A percentile compares a stretch with the other conserved stretches of the same genome.
phyloP scores from a whole-genome alignment of 495 filamentous ascomycete genomes.

The Clavariopsis aquatica region DNA sequence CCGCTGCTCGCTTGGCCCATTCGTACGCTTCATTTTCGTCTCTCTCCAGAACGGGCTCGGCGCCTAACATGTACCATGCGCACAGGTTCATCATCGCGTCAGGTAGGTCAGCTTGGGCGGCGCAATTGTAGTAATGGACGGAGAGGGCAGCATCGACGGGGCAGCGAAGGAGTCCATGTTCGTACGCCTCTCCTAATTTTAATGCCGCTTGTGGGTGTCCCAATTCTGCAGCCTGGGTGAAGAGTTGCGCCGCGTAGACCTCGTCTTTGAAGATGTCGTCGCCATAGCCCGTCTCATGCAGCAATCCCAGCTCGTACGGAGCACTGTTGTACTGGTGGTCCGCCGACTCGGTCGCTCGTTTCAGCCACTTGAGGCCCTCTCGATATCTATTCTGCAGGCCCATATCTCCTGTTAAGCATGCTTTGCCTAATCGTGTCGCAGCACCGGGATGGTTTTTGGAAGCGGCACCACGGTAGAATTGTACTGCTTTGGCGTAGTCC shows the following conservation, averaged over 20 bases:
- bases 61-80: conserved; percentile 97
- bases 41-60: conserved; percentile 87
- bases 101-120: conserved; percentile 78
- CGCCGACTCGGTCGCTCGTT: conserved; percentile 83
- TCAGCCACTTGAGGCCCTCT: conserved; percentile 96
- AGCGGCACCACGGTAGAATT: conserved; percentile 87
- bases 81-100: conserved; percentile 98
- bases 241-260: conserved; percentile 88
- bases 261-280: conserved; percentile 90
- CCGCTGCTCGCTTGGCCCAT: conserved; percentile 86
- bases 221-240: conserved; percentile 90
- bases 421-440: conserved; percentile 86
- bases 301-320: conserved; percentile 82
- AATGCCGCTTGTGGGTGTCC: conserved; percentile 83
- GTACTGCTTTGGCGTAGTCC: conserved; percentile 84
- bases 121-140: conserved; percentile 95
- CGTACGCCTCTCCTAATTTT: conserved; percentile 93
- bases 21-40: conserved; percentile 96
- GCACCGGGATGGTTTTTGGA: conserved; percentile 94
- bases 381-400: conserved; percentile 80
- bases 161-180: conserved; percentile 84
- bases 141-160: conserved; percentile 89
- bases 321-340: conserved; percentile 90
- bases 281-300: conserved; percentile 88
- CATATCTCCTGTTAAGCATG: conserved; percentile 85